phyloP scores from a whole-genome alignment of 1,284 basidiomycete species.

The Lignosus rhinocerotis region DNA sequence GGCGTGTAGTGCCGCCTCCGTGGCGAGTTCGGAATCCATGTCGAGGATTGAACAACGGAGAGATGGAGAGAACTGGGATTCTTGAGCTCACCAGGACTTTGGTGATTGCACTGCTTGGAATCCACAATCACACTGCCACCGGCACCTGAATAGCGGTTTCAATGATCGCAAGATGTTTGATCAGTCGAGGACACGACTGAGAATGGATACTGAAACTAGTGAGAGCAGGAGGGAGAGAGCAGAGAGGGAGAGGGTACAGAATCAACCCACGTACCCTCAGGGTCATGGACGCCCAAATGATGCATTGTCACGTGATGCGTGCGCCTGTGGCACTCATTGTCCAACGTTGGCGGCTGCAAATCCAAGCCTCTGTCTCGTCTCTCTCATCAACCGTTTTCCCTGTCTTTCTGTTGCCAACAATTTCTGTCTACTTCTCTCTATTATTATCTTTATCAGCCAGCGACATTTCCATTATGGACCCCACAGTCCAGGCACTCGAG shows the following conservation, averaged over 20 bases:
- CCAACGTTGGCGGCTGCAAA: no score
- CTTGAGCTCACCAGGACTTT: slow-evolving; percentile 8
- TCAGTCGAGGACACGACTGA: neutral
- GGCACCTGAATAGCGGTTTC: no score
- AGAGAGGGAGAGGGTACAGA: no score
- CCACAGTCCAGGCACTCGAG: slow-evolving; percentile 43
- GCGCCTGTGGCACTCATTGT: no score
- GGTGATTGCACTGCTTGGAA: slow-evolving; percentile 15
- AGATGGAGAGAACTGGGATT: neutral
- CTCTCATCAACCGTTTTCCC: no score
- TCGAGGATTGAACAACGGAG: neutral
- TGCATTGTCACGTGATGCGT: no score
- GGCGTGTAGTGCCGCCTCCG: neutral
- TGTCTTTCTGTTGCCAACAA: neutral
- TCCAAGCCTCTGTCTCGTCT: no score
- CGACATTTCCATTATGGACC: slow-evolving; percentile 19
- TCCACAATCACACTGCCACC: slow-evolving; percentile 20
- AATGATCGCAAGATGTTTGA: neutral
- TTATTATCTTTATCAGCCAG: slow-evolving; percentile 4
- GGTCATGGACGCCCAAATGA: no score
- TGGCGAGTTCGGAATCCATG: no score
- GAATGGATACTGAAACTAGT: neutral
- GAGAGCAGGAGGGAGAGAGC: neutral
- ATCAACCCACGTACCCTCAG: no score
- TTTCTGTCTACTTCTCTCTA: neutral